Conservation (phyloP, 176 grass and related monocot genomes). For the Aegilops bicornis region DNA sequence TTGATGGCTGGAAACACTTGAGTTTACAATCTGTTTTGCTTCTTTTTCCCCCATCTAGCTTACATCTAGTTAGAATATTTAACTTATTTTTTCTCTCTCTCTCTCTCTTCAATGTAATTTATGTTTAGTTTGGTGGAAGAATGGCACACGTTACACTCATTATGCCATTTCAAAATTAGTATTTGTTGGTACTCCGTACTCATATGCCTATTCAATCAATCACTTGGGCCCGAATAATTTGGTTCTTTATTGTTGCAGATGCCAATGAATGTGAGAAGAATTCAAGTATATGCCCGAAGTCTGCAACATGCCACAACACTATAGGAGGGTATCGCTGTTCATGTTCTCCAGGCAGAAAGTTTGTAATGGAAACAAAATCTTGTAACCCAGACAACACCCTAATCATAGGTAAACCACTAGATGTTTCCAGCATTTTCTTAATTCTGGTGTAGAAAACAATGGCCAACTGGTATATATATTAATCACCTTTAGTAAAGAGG, state of each 20-base stretch:
- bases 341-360: slow-evolving; percentile 33
- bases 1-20: too few relatives aligned
- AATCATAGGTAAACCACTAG: too few relatives aligned
- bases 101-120: too few relatives aligned
- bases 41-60: too few relatives aligned
- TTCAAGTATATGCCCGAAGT: neutral
- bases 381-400: neutral
- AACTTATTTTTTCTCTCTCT: too few relatives aligned
- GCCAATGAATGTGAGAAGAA: slow-evolving; percentile 7
- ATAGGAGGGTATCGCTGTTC: neutral
- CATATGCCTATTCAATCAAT: neutral
- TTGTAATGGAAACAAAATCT: neutral
- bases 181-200: neutral
- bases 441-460: neutral
- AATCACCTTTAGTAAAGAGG: too few relatives aligned
- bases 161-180: neutral
- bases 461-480: neutral
- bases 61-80: too few relatives aligned
- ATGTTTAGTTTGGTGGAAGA: too few relatives aligned
- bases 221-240: neutral
- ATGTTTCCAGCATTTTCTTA: too few relatives aligned
- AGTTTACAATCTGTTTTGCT: too few relatives aligned
- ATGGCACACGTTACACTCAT: too few relatives aligned
- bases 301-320: slow-evolving; percentile 10
- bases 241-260: neutral